Base-by-base conservation (phyloP, 345 rosid genomes). In the Syzygium oleosum region DNA sequence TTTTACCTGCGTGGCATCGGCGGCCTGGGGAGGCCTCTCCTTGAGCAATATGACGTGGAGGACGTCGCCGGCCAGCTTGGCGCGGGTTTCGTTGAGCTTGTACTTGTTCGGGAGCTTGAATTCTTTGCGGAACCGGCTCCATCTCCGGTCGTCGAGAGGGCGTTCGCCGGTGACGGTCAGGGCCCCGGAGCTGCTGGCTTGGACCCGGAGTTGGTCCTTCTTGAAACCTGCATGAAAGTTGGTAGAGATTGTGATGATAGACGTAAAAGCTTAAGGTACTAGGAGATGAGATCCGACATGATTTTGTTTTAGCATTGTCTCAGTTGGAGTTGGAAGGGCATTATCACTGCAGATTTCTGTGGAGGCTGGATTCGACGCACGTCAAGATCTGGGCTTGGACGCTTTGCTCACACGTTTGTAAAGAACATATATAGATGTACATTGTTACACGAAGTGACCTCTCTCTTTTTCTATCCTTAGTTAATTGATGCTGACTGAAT, bases 11-110 rank as follows among this genome's bases (percentile, higher is more conserved):
- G 43, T 34, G 78, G 31, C 22, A 31, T 65, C 78, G 22, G 41
- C 12, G 22, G 12, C 22, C 78, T 3, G 41, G 63, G n/a, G 58
- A 17, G 14, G 83, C 65, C 3, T 58, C 51, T 68, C 86, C 56
- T 79, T 88, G 29, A 89, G 87, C 51, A 86, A 19, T 84, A 65
- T 89, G 52, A 90, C 9, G 12, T 1, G 84, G 78, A 90, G 90
- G 51, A 77, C 15, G 9, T 65, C 88, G 12, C 51, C 31, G 2
- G 49, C 34, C 51, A 90, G 34, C 54, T 46, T 86, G n/a, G 89
- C 90, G 2, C 34, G 52, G 43, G 89, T 77, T 79, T 51, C 27
- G 1, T 9, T 12, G 15, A 12, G 59, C 21, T 61, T 38, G 49
- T 87, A 61, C 21, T 84, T 78, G 13, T 52, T 61, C 2, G 87